Conservation (phyloP, 768 basidiomycete species). For the Amanita exitialis region DNA sequence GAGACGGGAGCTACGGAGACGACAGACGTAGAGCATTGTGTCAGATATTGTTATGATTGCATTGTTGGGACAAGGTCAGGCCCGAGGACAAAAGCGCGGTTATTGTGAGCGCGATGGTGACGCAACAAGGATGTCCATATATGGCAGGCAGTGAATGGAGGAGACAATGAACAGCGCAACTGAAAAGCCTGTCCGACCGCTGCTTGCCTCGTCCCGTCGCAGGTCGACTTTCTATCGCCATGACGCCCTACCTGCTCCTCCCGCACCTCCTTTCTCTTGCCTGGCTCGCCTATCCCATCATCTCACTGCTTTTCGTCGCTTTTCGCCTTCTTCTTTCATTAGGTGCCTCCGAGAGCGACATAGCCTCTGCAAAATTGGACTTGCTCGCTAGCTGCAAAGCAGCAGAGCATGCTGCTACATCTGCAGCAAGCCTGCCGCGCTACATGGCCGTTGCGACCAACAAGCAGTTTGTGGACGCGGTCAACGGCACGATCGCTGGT, state of each 20-base stretch:
- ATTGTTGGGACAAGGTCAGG: background rate
- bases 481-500: constrained; percentile 70
- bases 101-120: background rate
- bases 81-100: background rate
- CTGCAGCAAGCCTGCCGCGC: constrained; percentile 81
- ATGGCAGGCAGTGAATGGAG: background rate
- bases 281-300: constrained; percentile 86
- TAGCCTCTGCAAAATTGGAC: constrained; percentile 60
- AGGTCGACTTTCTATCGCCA: constrained; percentile 36
- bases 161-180: background rate
- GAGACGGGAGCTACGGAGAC: constrained; percentile 18
- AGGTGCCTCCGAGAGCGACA: constrained; percentile 53
- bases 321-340: constrained; percentile 75
- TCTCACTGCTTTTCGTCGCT: constrained; percentile 82
- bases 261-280: constrained; percentile 76
- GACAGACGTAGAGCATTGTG: constrained; percentile 12
- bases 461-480: constrained; percentile 63
- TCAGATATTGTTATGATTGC: background rate
- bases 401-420: constrained; percentile 73
- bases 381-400: constrained; percentile 81
- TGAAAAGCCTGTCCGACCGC: constrained; percentile 8
- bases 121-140: background rate
- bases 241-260: constrained; percentile 79
- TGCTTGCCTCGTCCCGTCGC: constrained; percentile 27
- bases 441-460: constrained; percentile 82